phyloP scores from a whole-genome alignment of 345 rosid species.

The Garcia nutans region DNA sequence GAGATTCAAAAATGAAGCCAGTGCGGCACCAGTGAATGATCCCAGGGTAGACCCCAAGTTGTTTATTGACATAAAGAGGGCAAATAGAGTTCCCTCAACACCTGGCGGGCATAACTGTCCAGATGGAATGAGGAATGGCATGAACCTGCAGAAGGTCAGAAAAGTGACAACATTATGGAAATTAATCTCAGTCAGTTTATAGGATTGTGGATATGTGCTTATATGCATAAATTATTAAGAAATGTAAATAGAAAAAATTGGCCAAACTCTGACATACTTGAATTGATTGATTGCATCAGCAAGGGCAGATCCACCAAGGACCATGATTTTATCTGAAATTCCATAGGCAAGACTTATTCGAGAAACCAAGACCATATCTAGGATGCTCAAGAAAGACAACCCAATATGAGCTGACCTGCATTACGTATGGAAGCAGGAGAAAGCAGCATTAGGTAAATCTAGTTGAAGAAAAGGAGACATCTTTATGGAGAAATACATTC shows the following conservation, averaged over 20 bases:
- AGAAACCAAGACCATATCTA: constrained; percentile 75
- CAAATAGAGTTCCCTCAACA: constrained; percentile 91
- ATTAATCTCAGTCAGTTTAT: not conserved
- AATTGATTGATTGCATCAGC: constrained; percentile 91
- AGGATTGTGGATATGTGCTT: not conserved
- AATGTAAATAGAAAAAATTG: constrained; percentile 1
- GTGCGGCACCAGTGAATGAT: constrained; percentile 83
- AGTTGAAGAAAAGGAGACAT: not conserved
- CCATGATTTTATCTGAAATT: constrained; percentile 84
- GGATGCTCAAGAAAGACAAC: constrained; percentile 52
- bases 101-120: constrained; percentile 98
- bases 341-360: constrained; percentile 52
- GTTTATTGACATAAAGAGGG: constrained; percentile 95
- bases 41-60: constrained; percentile 84
- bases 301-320: constrained; percentile 85
- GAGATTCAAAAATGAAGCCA: constrained; percentile 74
- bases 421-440: constrained; percentile 24
- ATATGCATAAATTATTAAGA: not conserved
- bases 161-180: constrained; percentile 8
- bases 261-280: constrained; percentile 47
- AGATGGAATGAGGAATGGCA: constrained; percentile 95
- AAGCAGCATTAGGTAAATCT: constrained; percentile 7
- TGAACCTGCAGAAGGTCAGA: constrained; percentile 57
- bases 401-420: constrained; percentile 85
- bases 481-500: constrained; percentile 2